A percentile compares a stretch with the other conserved stretches of the same genome.
phyloP scores from a whole-genome alignment of 2,329 filamentous ascomycete species.

The Sarocladiaceae sp. region DNA sequence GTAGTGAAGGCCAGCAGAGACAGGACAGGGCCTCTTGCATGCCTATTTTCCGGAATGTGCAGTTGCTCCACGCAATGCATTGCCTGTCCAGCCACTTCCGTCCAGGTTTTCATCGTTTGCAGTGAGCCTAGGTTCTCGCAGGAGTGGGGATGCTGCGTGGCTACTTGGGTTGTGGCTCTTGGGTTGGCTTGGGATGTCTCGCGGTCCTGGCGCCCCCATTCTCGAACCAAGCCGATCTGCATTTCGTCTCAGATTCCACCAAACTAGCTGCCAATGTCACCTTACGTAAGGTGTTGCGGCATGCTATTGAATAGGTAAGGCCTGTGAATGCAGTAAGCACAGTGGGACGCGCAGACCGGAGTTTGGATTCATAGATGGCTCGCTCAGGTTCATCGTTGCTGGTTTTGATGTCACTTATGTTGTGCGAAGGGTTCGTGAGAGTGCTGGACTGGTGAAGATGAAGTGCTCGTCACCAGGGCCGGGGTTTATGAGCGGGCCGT shows the following conservation, averaged over 20 bases:
- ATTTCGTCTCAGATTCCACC: conserved; percentile 9
- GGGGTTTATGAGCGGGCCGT: conserved; percentile 1
- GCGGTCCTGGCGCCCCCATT: not conserved
- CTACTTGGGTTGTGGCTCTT: conserved; percentile 1
- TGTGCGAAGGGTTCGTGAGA: not conserved
- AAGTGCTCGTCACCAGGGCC: conserved; percentile 10
- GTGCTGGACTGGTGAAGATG: conserved; percentile 11
- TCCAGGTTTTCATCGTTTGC: not conserved
- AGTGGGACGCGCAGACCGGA: not conserved
- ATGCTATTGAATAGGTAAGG: not conserved
- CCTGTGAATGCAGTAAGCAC: not conserved
- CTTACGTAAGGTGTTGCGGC: not conserved
- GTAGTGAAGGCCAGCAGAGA: too few relatives aligned
- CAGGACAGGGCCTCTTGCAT: too few relatives aligned
- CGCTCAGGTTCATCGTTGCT: too few relatives aligned
- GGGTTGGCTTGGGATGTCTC: conserved; percentile 8
- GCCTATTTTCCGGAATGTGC: too few relatives aligned
- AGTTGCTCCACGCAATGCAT: too few relatives aligned
- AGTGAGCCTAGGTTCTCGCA: not conserved
- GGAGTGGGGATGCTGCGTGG: conserved; percentile 7
- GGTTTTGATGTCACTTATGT: not conserved
- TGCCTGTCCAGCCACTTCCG: not conserved
- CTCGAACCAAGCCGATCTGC: conserved; percentile 8
- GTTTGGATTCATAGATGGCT: not conserved
- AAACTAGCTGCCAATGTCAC: not conserved